Base-by-base conservation (phyloP, 306 rosid genomes). In the Cucurbita ficifolia region DNA sequence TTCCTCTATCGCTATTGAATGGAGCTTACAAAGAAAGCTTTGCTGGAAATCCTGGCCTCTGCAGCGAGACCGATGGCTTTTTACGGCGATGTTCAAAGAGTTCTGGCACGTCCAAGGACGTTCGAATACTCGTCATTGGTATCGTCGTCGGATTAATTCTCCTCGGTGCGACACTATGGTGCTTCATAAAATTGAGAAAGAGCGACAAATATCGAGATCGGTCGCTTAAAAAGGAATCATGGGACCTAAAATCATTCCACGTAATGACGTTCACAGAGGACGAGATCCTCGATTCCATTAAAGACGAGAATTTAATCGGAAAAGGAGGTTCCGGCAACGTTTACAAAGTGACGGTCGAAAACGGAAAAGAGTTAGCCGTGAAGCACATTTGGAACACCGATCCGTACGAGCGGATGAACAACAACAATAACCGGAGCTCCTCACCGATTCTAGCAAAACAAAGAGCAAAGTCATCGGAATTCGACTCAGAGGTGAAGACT, bases 281-380 rank as follows among this genome's bases (percentile, higher is more conserved):
- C 16, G 96, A 95, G 87, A 88, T 95, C 78, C 90, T 95, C 5
- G 92, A 89, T 85, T 88, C 96, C 74, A 82, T 95, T 4, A 85
- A 79, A 43, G 89, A 79, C 61, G 97, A 95, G 89, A 91, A 95
- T 91, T 83, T 86, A 0, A 88, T 95, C 12, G 99, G 99, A 10
- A 78, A 77, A 74, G 99, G 99, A 46, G 99, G 99, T 7, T 95
- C 97, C 0, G 99, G 99, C 53, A 89, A 88, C 39, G 99, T 95
- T 1, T 95, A 95, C 43, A 84, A 87, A 72, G 99, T 89, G 0
- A 12, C 76, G 0, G 87, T 89, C 10, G 72, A 86, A 3, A 91
- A 87, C 8, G 96, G 91, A 0, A 91, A 81, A 79, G 96, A 91
- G 24, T 78, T 95, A 2, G 99, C 99, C 0, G 97, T 91, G 35